Evolutionary conservation across 2,329 filamentous ascomycete genomes (phyloP).

Genomic region (Nothomitra cinnamomea): DNA sequence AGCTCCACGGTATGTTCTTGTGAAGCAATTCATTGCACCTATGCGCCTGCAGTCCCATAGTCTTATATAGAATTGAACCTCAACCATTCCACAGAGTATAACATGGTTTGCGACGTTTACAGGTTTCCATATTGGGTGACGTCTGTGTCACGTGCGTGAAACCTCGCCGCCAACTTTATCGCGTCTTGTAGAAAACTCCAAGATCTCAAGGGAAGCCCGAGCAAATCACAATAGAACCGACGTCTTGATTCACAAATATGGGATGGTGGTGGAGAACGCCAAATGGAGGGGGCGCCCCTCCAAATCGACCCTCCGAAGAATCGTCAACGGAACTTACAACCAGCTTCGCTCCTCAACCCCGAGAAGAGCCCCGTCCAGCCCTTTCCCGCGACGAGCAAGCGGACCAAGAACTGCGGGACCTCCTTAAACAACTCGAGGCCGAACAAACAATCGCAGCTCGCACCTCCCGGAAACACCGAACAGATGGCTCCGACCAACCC

Average conservation of each 20-base stretch:
- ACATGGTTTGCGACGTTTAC: too few relatives aligned
- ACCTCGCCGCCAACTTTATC: not conserved
- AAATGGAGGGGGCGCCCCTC: not conserved
- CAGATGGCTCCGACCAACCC: constrained; percentile 9
- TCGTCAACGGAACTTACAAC: constrained; percentile 7
- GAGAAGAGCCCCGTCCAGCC: constrained; percentile 9
- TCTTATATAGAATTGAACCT: not conserved
- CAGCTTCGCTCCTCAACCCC: constrained; percentile 12
- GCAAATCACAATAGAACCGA: too few relatives aligned
- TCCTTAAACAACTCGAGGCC: constrained; percentile 15
- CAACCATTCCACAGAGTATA: not conserved
- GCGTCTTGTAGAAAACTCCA: too few relatives aligned
- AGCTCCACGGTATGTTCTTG: constrained; percentile 7
- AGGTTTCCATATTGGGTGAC: not conserved
- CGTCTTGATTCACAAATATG: not conserved
- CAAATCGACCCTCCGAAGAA: constrained; percentile 3
- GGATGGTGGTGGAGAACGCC: not conserved
- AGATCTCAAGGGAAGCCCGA: too few relatives aligned
- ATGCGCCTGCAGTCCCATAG: constrained; percentile 10
- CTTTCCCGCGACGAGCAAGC: constrained; percentile 30
- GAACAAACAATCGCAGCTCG: constrained; percentile 14
- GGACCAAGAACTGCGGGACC: constrained; percentile 35
- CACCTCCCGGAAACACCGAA: not conserved
- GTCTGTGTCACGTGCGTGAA: not conserved
- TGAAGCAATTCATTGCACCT: constrained; percentile 5